Conservation (phyloP, 345 rosid genomes). For the Clarkia xantiana region DNA sequence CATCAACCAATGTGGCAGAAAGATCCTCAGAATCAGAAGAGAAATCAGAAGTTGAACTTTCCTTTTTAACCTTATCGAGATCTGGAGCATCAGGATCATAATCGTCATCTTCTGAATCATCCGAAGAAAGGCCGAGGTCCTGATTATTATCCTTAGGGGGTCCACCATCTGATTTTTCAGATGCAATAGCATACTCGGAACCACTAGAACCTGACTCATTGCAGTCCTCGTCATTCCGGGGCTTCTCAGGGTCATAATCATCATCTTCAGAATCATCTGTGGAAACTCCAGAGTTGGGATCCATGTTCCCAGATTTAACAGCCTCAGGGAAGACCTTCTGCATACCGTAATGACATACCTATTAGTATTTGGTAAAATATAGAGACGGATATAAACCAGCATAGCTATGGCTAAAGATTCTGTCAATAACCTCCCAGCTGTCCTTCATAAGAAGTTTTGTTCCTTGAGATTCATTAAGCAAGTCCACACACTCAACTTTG, state of each 20-base stretch:
- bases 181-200: conserved; percentile 41
- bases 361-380: not conserved
- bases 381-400: not conserved
- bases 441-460: conserved; percentile 44
- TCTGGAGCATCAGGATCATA: conserved; percentile 21
- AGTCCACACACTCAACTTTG: conserved; percentile 61
- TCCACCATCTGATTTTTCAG: conserved; percentile 29
- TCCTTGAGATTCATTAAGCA: conserved; percentile 69
- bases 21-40: conserved; percentile 2
- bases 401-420: not conserved
- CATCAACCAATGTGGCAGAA: conserved; percentile 10
- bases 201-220: conserved; percentile 50
- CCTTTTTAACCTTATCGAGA: not conserved
- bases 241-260: conserved; percentile 50
- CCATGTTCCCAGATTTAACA: conserved; percentile 34
- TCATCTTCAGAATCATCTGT: conserved; percentile 81
- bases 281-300: conserved; percentile 47
- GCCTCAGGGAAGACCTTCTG: conserved; percentile 94
- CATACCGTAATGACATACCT: conserved; percentile 9
- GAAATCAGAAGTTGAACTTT: conserved; percentile 3
- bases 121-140: conserved; percentile 49
- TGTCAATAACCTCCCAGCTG: conserved; percentile 64
- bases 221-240: conserved; percentile 25
- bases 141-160: conserved; percentile 19
- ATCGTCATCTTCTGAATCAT: conserved; percentile 86